A percentile compares a stretch with the other conserved stretches of the same genome.
Evolutionary conservation across 345 rosid species (phyloP).

Genomic region (Noccaea caerulescens): DNA sequence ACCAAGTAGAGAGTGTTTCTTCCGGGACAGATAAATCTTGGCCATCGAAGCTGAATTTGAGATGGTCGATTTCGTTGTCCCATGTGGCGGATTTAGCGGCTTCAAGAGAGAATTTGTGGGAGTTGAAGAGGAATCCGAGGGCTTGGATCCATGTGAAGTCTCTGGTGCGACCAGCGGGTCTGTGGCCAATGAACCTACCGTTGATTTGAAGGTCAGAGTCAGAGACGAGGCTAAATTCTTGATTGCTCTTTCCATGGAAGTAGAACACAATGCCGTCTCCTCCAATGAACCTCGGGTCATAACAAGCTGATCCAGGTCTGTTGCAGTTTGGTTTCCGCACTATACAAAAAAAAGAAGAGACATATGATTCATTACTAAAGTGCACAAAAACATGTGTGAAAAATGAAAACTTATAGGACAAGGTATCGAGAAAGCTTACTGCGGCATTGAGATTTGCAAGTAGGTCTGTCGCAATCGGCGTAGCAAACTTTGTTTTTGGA

Average conservation of each 20-base stretch:
- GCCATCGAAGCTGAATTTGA: slow-evolving; percentile 60
- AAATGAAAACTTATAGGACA: neutral
- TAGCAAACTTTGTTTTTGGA: slow-evolving; percentile 47
- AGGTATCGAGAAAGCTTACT: slow-evolving; percentile 28
- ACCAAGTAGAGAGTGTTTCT: slow-evolving; percentile 59
- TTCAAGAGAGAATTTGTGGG: slow-evolving; percentile 63
- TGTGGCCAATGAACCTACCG: slow-evolving; percentile 59
- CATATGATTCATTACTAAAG: neutral
- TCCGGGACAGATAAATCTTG: slow-evolving; percentile 52
- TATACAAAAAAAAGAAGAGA: slow-evolving; percentile 10
- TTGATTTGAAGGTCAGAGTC: slow-evolving; percentile 59
- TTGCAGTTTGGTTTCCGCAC: slow-evolving; percentile 53
- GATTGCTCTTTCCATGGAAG: slow-evolving; percentile 62
- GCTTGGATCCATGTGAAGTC: slow-evolving; percentile 71
- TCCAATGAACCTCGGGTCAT: slow-evolving; percentile 61
- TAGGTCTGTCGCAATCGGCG: slow-evolving; percentile 47
- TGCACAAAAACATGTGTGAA: neutral
- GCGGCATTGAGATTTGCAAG: slow-evolving; percentile 49
- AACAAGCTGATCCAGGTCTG: slow-evolving; percentile 63
- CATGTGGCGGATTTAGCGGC: slow-evolving; percentile 57
- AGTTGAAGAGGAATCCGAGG: slow-evolving; percentile 51
- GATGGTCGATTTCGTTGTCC: slow-evolving; percentile 59
- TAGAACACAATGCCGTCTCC: slow-evolving; percentile 66
- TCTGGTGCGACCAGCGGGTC: slow-evolving; percentile 51
- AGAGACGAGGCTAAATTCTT: slow-evolving; percentile 59